Evolutionary conservation across 805 yeast species (phyloP).

Genomic region (Candida coquimbonensis): DNA sequence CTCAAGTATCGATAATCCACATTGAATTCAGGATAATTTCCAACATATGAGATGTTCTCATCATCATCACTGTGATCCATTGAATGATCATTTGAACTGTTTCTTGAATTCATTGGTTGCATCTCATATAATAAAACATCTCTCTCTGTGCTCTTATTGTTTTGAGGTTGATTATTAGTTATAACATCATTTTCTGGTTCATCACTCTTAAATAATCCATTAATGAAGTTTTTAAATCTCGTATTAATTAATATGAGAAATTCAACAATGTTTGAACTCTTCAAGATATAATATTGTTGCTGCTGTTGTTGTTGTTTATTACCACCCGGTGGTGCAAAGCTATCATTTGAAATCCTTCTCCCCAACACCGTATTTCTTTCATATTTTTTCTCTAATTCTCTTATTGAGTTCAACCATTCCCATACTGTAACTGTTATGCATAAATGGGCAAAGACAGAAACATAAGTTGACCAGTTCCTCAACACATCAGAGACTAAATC

Average conservation of each 20-base stretch:
- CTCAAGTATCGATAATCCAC: conserved; percentile 21
- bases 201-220: neutral
- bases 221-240: neutral
- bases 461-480: conserved; percentile 42
- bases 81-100: neutral
- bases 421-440: conserved; percentile 48
- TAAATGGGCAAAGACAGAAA: conserved; percentile 40
- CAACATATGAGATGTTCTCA: conserved; percentile 14
- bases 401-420: conserved; percentile 60
- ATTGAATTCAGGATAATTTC: conserved; percentile 21
- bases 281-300: conserved; percentile 13
- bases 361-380: conserved; percentile 60
- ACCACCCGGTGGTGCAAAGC: conserved; percentile 20
- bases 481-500: conserved; percentile 33
- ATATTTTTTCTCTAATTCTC: conserved; percentile 38
- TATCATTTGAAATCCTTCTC: conserved; percentile 44
- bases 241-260: conserved; percentile 7
- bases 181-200: neutral
- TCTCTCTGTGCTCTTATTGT: neutral
- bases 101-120: conserved; percentile 1
- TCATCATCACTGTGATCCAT: neutral
- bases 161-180: neutral
- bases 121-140: conserved; percentile 3
- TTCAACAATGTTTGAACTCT: conserved; percentile 14
- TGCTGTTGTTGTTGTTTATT: conserved; percentile 2